These are phyloP conservation scores for sweet orange (Citrus sinensis) DNA, from an alignment of 345 rosid species.

Conservation along the genomic window DNA sequence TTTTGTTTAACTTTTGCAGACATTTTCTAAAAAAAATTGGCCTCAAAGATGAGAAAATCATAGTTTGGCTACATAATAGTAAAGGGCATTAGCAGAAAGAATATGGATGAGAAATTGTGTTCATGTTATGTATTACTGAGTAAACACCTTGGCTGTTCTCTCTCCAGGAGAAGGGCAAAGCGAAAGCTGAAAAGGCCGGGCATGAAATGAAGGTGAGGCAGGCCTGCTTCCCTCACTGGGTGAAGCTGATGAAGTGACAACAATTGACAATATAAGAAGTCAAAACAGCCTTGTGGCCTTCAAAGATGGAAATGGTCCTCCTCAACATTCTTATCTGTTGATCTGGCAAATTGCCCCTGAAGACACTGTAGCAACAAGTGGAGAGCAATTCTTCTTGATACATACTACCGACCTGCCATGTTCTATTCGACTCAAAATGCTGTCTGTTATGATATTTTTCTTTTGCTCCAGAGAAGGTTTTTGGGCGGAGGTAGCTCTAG, in stretches of 20 bases:
- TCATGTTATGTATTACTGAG: not conserved
- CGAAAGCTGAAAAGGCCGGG: conserved; percentile 30
- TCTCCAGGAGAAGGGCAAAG: conserved; percentile 33
- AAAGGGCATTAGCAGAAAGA: not conserved
- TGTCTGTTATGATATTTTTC: not conserved
- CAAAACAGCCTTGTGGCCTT: not conserved
- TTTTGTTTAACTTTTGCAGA: not conserved
- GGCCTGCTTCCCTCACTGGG: not conserved
- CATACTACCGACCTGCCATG: not conserved
- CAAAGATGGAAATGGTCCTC: not conserved
- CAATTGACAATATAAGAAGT: not conserved
- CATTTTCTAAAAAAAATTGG: not conserved
- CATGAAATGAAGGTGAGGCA: conserved; percentile 18
- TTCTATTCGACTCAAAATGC: not conserved
- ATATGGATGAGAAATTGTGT: not conserved
- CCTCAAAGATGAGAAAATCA: not conserved
- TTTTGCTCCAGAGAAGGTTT: not conserved
- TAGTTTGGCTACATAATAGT: not conserved
- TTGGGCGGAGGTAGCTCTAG: not conserved
- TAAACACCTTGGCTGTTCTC: not conserved
- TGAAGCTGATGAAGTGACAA: not conserved
- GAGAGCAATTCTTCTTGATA: not conserved
- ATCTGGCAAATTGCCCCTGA: not conserved
- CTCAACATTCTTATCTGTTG: not conserved
- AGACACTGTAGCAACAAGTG: not conserved